phyloP scores from a whole-genome alignment of 2,329 filamentous ascomycete species.

The Xylariaceae sp. region DNA sequence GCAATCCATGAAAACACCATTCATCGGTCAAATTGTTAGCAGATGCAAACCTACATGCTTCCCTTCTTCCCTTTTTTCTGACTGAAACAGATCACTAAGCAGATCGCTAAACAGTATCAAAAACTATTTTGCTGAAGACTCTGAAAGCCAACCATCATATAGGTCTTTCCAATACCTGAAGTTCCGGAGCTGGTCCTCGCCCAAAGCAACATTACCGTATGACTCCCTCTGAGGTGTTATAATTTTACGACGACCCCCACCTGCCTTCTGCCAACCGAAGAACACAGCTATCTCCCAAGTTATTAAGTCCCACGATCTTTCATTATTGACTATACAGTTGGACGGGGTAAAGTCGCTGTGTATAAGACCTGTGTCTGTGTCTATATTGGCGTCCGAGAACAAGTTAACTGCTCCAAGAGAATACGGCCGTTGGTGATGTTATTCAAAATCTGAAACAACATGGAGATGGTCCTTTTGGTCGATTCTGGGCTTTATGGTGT shows the following conservation, averaged over 20 bases:
- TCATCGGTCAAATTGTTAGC: too few species aligned
- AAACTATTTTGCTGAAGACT: too few species aligned
- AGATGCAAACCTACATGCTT: too few species aligned
- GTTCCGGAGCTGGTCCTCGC: slow-evolving; percentile 12
- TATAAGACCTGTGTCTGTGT: slow-evolving; percentile 34
- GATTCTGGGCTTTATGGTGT: slow-evolving; percentile 5
- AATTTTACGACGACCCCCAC: slow-evolving; percentile 27
- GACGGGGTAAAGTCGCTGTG: slow-evolving; percentile 39
- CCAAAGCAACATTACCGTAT: slow-evolving; percentile 19
- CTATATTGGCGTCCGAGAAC: slow-evolving; percentile 22
- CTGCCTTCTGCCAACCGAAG: slow-evolving; percentile 24
- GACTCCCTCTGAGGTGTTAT: slow-evolving; percentile 24
- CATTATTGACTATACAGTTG: slow-evolving; percentile 38
- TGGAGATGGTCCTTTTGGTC: slow-evolving; percentile 20
- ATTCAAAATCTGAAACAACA: slow-evolving; percentile 22
- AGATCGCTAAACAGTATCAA: too few species aligned
- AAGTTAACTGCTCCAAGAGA: slow-evolving; percentile 34
- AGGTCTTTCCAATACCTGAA: slow-evolving; percentile 11
- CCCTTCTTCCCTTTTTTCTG: too few species aligned
- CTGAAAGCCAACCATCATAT: slow-evolving; percentile 7
- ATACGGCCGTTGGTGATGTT: slow-evolving; percentile 26
- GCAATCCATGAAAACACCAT: too few species aligned
- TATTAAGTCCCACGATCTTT: slow-evolving; percentile 39
- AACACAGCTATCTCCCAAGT: slow-evolving; percentile 44
- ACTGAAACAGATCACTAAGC: too few species aligned